Percentiles rank a stretch among this genome's conserved stretches.
Evolutionary conservation across 305 asterid species (phyloP).

Genomic region (Fraxinus sp.): DNA sequence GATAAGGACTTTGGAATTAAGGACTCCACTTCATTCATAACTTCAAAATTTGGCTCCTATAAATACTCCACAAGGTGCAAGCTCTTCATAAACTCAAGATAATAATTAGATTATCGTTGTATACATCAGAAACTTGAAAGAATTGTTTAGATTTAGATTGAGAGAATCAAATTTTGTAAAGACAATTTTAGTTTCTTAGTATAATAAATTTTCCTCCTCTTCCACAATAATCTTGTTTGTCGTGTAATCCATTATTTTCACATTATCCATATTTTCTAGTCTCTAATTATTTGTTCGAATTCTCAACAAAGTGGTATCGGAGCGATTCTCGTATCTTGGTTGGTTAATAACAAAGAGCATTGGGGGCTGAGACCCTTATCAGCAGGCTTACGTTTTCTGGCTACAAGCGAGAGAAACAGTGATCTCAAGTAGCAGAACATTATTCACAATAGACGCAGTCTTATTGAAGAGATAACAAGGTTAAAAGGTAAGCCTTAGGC

Average conservation of each 20-base stretch:
- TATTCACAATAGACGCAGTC: background rate
- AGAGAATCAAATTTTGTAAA: background rate
- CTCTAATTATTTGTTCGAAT: background rate
- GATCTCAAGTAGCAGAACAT: background rate
- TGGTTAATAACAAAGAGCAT: background rate
- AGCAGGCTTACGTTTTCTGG: background rate
- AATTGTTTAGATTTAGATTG: background rate
- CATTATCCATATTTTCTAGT: background rate
- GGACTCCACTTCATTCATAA: background rate
- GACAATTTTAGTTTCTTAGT: background rate
- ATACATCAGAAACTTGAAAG: background rate
- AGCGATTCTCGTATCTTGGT: background rate
- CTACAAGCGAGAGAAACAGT: background rate
- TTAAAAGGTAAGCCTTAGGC: background rate
- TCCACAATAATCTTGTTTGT: background rate
- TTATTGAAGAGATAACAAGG: background rate
- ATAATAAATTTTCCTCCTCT: background rate
- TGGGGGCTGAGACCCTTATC: background rate
- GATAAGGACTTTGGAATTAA: background rate
- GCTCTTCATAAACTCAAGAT: background rate
- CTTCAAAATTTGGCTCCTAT: background rate
- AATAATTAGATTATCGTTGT: background rate
- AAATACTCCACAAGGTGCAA: background rate
- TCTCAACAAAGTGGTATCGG: background rate
- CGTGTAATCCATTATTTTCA: background rate